These are phyloP conservation scores for Suillus discolor DNA, from an alignment of 768 basidiomycete species.

Conservation along the genomic window DNA sequence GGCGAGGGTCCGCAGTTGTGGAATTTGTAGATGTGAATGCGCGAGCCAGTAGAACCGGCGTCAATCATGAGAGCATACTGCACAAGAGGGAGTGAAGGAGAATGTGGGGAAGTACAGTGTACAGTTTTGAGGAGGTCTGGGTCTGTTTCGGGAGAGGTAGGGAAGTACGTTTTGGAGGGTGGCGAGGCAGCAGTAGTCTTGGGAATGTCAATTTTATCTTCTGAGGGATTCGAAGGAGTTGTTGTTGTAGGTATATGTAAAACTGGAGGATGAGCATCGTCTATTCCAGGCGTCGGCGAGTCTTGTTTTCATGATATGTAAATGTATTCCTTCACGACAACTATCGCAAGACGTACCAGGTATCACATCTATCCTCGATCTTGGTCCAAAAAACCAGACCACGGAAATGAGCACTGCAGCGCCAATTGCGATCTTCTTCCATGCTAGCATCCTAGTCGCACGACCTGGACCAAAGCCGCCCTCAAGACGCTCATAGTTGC, in stretches of 20 bases:
- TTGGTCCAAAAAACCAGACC: conserved; percentile 70
- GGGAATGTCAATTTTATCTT: conserved; percentile 3
- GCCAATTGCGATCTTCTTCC: conserved; percentile 71
- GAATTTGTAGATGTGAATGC: conserved; percentile 99
- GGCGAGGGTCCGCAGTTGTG: conserved; percentile 82
- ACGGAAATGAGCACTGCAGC: conserved; percentile 57
- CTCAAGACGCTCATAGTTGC: conserved; percentile 62
- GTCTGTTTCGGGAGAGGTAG: conserved; percentile 70
- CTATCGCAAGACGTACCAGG: conserved; percentile 25
- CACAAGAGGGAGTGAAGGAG: conserved; percentile 56
- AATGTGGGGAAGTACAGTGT: conserved; percentile 64
- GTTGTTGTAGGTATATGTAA: conserved; percentile 18
- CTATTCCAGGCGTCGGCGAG: conserved; percentile 19
- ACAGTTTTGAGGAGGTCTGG: conserved; percentile 74
- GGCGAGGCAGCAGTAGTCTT: conserved; percentile 4
- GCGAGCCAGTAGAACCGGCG: conserved; percentile 95
- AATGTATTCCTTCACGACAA: conserved; percentile 19
- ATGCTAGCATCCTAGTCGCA: conserved; percentile 39
- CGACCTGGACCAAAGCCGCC: conserved; percentile 57
- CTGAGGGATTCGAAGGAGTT: not conserved
- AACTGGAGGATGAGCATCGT: conserved; percentile 26
- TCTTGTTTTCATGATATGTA: conserved; percentile 21
- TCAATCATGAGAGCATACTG: conserved; percentile 98
- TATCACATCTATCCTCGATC: conserved; percentile 16
- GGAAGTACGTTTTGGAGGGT: conserved; percentile 20